Base-by-base conservation (phyloP, 148 eudicot genomes). In the Rhododendron griersonianum region DNA sequence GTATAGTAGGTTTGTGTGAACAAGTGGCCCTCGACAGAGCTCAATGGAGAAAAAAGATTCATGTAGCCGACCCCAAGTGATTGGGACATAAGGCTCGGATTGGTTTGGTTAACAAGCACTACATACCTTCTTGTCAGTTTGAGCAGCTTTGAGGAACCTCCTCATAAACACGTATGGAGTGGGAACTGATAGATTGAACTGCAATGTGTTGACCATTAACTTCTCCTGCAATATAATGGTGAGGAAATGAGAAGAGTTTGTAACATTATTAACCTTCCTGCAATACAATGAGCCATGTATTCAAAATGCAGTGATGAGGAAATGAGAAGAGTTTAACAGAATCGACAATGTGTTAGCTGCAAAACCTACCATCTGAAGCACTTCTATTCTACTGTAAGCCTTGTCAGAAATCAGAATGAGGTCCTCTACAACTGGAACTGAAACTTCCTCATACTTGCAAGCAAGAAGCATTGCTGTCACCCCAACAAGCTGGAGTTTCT, bases 391-490 rank as follows among this genome's bases (percentile, higher is more conserved):
- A 69, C 78, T 86, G 86, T 95, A 96, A 80, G 96, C 96, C 87
- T 86, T 92, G 86, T 94, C 99, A 30, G 98, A 90, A 39, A 96
- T 96, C 90, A 94, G 51, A 61, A 95, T 87, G 44, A 96, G 91
- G 84, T 96, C 98, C 85, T 95, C 96, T 5, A 92, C 94, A 45
- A 92, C 93, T 7, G 95, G 96, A 78, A 92, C 95, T 4, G 95
- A 92, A 30, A 96, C 95, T 84, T 96, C 99, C 86, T 95, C 99
- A 48, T 96, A 96, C 78, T 96, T 96, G 92, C 96, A 89, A 14
- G 99, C 98, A 25, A 96, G 87, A 53, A 96, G 98, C 97, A 95
- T 87, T 59, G 99, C 99, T 10, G 97, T 94, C 11, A 94, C 89
- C 23, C 99, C 99, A 55, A 95, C 97, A 7, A 96, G 92, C 89